A percentile compares a stretch with the other conserved stretches of the same genome.
These are phyloP conservation scores for Gaertneriomyces semiglobifer DNA, from an alignment of 192 early-diverging fungal species.

Conservation along the genomic window DNA sequence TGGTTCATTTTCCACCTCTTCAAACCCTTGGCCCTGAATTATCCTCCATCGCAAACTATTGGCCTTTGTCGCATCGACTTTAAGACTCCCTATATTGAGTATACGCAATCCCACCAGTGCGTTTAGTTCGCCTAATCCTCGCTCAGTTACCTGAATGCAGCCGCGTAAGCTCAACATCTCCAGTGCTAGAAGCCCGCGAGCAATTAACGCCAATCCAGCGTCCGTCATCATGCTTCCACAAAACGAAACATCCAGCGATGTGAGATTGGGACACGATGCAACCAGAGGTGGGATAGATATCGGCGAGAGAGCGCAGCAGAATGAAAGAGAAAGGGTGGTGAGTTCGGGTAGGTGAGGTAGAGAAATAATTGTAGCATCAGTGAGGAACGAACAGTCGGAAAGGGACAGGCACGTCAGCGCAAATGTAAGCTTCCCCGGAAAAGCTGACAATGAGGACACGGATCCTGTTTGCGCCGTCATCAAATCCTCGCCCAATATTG, in stretches of 20 bases:
- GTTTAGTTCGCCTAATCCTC: constrained; percentile 13
- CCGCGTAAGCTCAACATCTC: constrained; percentile 54
- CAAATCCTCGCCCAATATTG: background rate
- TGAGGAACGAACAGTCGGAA: constrained; percentile 73
- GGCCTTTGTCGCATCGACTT: too few relatives aligned
- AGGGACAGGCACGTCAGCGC: constrained; percentile 56
- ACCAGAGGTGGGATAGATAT: constrained; percentile 40
- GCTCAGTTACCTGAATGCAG: constrained; percentile 48
- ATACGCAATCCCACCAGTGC: too few relatives aligned
- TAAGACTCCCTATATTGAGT: too few relatives aligned
- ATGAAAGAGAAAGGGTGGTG: constrained; percentile 57
- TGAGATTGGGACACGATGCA: constrained; percentile 39
- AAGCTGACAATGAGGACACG: background rate
- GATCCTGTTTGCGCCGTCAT: background rate
- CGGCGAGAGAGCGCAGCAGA: constrained; percentile 76
- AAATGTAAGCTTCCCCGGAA: constrained; percentile 19
- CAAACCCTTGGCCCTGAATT: too few relatives aligned
- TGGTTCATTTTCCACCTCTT: too few relatives aligned
- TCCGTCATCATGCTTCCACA: constrained; percentile 75
- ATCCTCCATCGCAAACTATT: too few relatives aligned
- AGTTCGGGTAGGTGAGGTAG: constrained; percentile 49
- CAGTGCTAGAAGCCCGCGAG: constrained; percentile 35
- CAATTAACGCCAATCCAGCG: constrained; percentile 43
- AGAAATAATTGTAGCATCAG: constrained; percentile 58
- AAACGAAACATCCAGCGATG: constrained; percentile 62